Evolutionary conservation across 2,329 filamentous ascomycete species (phyloP).

Genomic region (Waltergamsia citrina): DNA sequence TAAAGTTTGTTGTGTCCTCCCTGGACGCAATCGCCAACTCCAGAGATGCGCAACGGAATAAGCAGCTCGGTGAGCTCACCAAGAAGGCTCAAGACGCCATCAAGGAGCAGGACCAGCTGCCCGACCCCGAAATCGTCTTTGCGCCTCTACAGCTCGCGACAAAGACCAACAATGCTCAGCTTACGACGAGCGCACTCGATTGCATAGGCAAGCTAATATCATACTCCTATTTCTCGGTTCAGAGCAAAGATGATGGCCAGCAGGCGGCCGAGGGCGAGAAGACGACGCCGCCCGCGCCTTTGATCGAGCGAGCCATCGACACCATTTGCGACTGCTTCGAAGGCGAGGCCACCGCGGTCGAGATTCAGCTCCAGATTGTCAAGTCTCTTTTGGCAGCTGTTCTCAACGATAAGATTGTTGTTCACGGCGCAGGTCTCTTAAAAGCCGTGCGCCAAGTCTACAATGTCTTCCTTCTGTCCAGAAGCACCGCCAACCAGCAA

Average conservation of each 20-base stretch:
- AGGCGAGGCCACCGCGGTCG: slow-evolving; percentile 82
- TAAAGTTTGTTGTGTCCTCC: slow-evolving; percentile 91
- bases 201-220: slow-evolving; percentile 99
- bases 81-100: slow-evolving; percentile 77
- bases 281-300: slow-evolving; percentile 38
- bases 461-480: slow-evolving; percentile 95
- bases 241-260: slow-evolving; percentile 36
- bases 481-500: slow-evolving; percentile 89
- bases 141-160: slow-evolving; percentile 84
- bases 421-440: slow-evolving; percentile 88
- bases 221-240: slow-evolving; percentile 91
- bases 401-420: slow-evolving; percentile 96
- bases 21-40: slow-evolving; percentile 86
- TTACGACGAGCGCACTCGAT: slow-evolving; percentile 86
- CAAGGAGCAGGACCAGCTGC: slow-evolving; percentile 73
- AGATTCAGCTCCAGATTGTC: slow-evolving; percentile 95
- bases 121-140: slow-evolving; percentile 88
- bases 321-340: slow-evolving; percentile 99
- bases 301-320: slow-evolving; percentile 96
- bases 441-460: slow-evolving; percentile 98
- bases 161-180: slow-evolving; percentile 71
- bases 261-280: slow-evolving; percentile 23
- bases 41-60: slow-evolving; percentile 82
- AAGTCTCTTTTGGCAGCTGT: slow-evolving; percentile 94
- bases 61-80: slow-evolving; percentile 72